Conservation (phyloP, 1,139 yeast genomes). For the Eremothecium coryli region DNA sequence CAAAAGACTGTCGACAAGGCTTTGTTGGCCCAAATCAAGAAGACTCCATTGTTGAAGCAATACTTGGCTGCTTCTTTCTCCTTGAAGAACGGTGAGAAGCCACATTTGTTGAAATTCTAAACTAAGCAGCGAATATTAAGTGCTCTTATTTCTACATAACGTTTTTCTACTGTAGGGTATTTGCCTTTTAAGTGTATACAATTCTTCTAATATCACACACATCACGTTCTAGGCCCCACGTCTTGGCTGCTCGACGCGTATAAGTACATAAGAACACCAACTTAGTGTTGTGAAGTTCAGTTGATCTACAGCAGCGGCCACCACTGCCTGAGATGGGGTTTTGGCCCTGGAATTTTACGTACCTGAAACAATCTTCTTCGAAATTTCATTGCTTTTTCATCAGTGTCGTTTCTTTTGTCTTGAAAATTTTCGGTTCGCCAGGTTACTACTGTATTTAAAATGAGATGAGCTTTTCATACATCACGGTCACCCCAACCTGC, state of each 20-base stretch:
- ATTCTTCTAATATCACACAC: constrained; percentile 4
- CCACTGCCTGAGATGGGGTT: too few species aligned
- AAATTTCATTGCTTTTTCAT: too few species aligned
- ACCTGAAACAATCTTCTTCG: too few species aligned
- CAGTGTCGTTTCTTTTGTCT: background rate
- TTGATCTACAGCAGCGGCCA: too few species aligned
- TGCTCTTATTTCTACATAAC: constrained; percentile 5
- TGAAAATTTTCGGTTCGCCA: constrained; percentile 6
- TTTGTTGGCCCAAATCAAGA: constrained; percentile 87
- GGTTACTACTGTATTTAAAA: too few species aligned
- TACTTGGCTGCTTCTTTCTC: constrained; percentile 96
- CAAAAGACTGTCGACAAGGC: constrained; percentile 96
- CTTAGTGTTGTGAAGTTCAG: too few species aligned
- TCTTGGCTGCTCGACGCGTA: background rate
- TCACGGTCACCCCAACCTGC: background rate
- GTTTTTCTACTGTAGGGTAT: constrained; percentile 4
- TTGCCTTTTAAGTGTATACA: constrained; percentile 4
- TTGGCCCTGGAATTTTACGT: too few species aligned
- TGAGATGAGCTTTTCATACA: constrained; percentile 6
- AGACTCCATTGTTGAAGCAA: constrained; percentile 96
- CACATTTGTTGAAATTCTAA: constrained; percentile 97
- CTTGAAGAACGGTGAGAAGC: constrained; percentile 97
- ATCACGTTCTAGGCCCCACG: background rate
- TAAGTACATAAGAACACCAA: too few species aligned
- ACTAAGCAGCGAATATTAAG: constrained; percentile 1